Conservation (phyloP, 495 filamentous ascomycete genomes). For the Extremus antarcticus region DNA sequence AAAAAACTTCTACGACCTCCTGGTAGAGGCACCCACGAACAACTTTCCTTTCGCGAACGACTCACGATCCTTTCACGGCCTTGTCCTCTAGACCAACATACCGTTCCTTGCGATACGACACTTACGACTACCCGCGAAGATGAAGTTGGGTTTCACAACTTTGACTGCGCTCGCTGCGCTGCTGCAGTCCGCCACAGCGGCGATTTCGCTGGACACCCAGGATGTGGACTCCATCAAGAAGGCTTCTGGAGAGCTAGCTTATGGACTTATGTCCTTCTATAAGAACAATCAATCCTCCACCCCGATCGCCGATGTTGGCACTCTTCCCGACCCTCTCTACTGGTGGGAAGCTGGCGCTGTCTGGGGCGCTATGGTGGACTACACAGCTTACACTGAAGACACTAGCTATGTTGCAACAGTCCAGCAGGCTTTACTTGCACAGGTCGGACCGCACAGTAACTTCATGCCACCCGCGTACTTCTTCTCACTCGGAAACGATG, state of each 20-base stretch:
- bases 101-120: neutral
- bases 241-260: constrained; percentile 11
- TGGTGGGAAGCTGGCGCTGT: constrained; percentile 32
- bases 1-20: neutral
- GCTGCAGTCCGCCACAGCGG: neutral
- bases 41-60: neutral
- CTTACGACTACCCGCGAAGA: neutral
- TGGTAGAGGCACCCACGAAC: neutral
- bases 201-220: neutral
- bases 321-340: constrained; percentile 25
- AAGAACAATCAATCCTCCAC: constrained; percentile 11
- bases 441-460: constrained; percentile 30
- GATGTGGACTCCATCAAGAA: constrained; percentile 16
- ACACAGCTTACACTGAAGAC: constrained; percentile 25
- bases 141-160: neutral
- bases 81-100: too few relatives aligned
- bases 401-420: constrained; percentile 24
- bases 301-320: constrained; percentile 10
- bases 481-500: constrained; percentile 14
- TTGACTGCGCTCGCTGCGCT: neutral
- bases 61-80: neutral
- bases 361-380: constrained; percentile 18
- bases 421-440: constrained; percentile 28
- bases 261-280: constrained; percentile 17
- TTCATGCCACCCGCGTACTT: constrained; percentile 21